phyloP scores from a whole-genome alignment of 1,284 basidiomycete genomes.

The Ustilago tritici region DNA sequence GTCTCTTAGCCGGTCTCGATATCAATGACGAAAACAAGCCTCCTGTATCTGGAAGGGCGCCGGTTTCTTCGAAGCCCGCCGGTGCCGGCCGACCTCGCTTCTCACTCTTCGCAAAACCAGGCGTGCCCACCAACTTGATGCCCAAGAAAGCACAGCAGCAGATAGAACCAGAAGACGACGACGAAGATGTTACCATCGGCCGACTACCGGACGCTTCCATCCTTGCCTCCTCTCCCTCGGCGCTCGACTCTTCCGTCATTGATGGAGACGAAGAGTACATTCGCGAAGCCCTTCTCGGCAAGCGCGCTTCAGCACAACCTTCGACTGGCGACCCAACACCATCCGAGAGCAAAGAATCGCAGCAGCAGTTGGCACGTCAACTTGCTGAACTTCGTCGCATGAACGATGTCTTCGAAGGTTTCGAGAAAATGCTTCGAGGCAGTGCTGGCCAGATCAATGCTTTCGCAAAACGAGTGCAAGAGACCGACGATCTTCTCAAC shows the following conservation, averaged over 20 bases:
- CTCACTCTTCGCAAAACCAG: conserved; percentile 50
- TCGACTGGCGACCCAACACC: conserved; percentile 37
- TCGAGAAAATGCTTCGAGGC: conserved; percentile 57
- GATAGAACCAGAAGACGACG: conserved; percentile 34
- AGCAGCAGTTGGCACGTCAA: conserved; percentile 56
- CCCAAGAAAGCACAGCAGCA: conserved; percentile 28
- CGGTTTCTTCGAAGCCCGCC: conserved; percentile 8
- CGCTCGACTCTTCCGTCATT: conserved; percentile 4
- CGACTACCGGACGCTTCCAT: conserved; percentile 23
- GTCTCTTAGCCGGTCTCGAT: conserved; percentile 42
- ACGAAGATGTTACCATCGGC: conserved; percentile 33
- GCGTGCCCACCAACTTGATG: conserved; percentile 41
- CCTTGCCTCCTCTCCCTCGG: conserved; percentile 17
- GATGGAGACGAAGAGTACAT: conserved; percentile 53
- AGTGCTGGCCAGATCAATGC: conserved; percentile 62
- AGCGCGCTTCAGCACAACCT: conserved; percentile 30
- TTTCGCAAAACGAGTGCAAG: conserved; percentile 53
- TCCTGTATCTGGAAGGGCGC: conserved; percentile 27
- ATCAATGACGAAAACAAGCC: conserved; percentile 43
- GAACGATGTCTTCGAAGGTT: conserved; percentile 64
- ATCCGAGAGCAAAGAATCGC: conserved; percentile 41
- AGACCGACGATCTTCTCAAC: conserved; percentile 63
- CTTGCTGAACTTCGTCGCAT: conserved; percentile 59
- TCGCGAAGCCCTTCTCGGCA: conserved; percentile 45
- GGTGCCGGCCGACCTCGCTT: conserved; percentile 37